Percentiles rank a stretch among this genome's conserved stretches.
These are phyloP conservation scores for Diaporthe longicolla DNA, from an alignment of 2,329 filamentous ascomycete species.

Conservation along the genomic window DNA sequence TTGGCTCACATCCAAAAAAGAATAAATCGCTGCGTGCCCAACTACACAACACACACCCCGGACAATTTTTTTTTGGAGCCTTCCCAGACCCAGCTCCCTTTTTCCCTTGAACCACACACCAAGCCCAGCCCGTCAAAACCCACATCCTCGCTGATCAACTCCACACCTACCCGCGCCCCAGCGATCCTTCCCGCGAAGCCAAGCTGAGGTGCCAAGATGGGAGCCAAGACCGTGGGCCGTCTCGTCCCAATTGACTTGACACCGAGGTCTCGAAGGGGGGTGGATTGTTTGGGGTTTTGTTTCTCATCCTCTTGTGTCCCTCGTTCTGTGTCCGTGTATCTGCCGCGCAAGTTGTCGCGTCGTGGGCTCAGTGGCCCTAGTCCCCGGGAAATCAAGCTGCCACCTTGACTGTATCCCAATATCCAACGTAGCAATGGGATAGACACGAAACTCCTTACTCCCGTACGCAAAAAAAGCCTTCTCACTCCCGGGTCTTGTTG, in stretches of 20 bases:
- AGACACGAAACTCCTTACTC: slow-evolving; percentile 13
- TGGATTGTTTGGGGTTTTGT: too few species aligned
- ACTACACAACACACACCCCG: background rate
- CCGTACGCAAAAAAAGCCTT: background rate
- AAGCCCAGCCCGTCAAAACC: slow-evolving; percentile 10
- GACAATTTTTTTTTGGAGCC: slow-evolving; percentile 1
- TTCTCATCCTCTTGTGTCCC: background rate
- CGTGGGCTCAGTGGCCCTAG: background rate
- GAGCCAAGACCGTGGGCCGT: slow-evolving; percentile 24
- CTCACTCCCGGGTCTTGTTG: slow-evolving; percentile 1
- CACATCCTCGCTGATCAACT: slow-evolving; percentile 26
- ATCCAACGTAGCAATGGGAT: background rate
- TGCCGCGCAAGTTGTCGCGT: background rate
- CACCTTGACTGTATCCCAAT: background rate
- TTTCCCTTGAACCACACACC: background rate
- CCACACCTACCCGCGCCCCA: slow-evolving; percentile 14
- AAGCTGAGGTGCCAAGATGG: slow-evolving; percentile 33
- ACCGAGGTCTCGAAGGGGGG: slow-evolving; percentile 27
- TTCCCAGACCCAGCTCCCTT: background rate
- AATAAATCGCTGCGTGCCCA: background rate
- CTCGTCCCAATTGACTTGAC: slow-evolving; percentile 23
- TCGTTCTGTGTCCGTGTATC: background rate
- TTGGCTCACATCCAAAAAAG: slow-evolving; percentile 8
- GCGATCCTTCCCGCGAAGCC: slow-evolving; percentile 33
- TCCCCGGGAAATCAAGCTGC: background rate